A percentile compares a stretch with the other conserved stretches of the same genome.
phyloP scores from a whole-genome alignment of 1,284 basidiomycete genomes.

The Melanopsichium pennsylvanicum region DNA sequence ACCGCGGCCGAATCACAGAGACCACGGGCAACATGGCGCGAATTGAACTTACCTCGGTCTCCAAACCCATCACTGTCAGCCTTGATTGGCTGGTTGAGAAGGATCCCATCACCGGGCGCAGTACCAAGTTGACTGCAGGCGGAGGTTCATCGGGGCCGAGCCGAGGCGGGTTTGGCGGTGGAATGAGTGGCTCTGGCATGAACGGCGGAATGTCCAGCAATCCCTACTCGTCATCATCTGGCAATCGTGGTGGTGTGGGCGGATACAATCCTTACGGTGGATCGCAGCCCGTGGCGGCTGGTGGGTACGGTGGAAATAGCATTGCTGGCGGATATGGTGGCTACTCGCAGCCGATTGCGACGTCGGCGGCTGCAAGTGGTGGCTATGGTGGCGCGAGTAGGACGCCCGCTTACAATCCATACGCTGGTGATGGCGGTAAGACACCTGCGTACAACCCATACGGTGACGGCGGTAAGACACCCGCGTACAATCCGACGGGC shows the following conservation, averaged over 20 bases:
- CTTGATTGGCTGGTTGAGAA: constrained; percentile 80
- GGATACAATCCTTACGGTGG: constrained; percentile 40
- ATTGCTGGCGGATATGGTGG: constrained; percentile 17
- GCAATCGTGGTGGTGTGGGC: constrained; percentile 1
- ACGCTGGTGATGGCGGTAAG: constrained; percentile 36
- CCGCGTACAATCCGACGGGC: constrained; percentile 48
- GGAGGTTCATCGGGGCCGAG: constrained; percentile 12
- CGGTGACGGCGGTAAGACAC: constrained; percentile 52
- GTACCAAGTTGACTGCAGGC: constrained; percentile 35
- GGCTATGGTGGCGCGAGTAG: constrained; percentile 23
- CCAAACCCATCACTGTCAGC: constrained; percentile 87
- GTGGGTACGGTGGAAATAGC: constrained; percentile 19
- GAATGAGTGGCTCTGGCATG: constrained; percentile 24
- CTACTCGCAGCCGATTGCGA: constrained; percentile 35
- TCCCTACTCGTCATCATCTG: constrained; percentile 37
- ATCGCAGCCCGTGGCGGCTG: constrained; percentile 24
- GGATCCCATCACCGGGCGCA: constrained; percentile 66
- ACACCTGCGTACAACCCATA: constrained; percentile 41
- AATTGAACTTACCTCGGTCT: constrained; percentile 89
- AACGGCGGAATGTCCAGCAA: constrained; percentile 37
- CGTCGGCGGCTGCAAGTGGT: constrained; percentile 11
- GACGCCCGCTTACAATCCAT: constrained; percentile 40
- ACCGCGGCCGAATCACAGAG: constrained; percentile 92
- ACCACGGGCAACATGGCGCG: constrained; percentile 86
- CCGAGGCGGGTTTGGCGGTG: constrained; percentile 19